These are phyloP conservation scores for Diaporthe amygdali DNA, from an alignment of 2,329 filamentous ascomycete species.

Conservation along the genomic window DNA sequence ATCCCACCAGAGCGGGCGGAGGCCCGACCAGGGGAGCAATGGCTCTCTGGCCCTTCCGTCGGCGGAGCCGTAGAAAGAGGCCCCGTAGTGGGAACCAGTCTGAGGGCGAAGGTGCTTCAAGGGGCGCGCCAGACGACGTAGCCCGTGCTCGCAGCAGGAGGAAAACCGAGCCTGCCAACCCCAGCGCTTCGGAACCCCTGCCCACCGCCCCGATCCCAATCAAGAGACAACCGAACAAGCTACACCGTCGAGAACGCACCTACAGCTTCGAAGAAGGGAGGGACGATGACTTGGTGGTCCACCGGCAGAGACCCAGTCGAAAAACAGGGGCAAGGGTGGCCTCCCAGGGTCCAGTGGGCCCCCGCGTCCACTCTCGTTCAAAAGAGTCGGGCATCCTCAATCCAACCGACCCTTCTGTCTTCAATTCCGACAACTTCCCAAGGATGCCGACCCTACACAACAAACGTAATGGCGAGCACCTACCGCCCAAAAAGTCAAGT, in stretches of 20 bases:
- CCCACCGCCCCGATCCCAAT: constrained; percentile 35
- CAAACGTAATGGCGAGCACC: constrained; percentile 65
- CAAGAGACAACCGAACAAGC: constrained; percentile 53
- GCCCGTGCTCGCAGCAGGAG: constrained; percentile 39
- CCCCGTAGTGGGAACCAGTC: constrained; percentile 57
- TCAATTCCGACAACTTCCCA: constrained; percentile 37
- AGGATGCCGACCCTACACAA: constrained; percentile 61
- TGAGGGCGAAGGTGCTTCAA: constrained; percentile 51
- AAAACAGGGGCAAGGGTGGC: constrained; percentile 30
- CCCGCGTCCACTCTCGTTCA: constrained; percentile 26
- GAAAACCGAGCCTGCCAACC: constrained; percentile 37
- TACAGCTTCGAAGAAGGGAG: constrained; percentile 70
- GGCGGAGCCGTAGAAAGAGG: constrained; percentile 71
- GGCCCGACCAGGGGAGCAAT: constrained; percentile 47
- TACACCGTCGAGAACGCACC: constrained; percentile 53
- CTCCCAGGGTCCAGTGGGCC: constrained; percentile 24
- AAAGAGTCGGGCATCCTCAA: constrained; percentile 14
- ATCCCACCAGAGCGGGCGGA: constrained; percentile 7
- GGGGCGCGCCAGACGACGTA: constrained; percentile 23
- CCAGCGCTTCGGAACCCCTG: constrained; percentile 20
- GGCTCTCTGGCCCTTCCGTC: constrained; percentile 85
- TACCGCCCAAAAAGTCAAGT: constrained; percentile 72
- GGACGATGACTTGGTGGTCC: constrained; percentile 57
- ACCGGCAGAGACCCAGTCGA: constrained; percentile 31
- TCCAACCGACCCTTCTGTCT: constrained; percentile 13